Base-by-base conservation (phyloP, 1,284 basidiomycete species). In the Moesziomyces globuligerus region DNA sequence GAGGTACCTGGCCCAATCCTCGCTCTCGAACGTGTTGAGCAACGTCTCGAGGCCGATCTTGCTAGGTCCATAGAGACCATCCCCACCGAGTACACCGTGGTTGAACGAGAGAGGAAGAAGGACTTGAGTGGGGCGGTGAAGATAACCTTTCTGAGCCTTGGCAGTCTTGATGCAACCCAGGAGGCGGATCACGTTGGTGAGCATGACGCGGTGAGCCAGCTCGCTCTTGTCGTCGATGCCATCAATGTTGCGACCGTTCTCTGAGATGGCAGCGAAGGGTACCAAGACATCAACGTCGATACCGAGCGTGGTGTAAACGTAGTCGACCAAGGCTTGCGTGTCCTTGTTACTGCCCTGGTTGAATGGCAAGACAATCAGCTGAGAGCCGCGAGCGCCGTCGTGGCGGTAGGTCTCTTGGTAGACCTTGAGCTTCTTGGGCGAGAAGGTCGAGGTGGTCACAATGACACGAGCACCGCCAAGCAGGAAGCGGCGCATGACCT, bases 321-420 rank as follows among this genome's bases (percentile, higher is more conserved):
- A 98, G 85, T 98, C 94, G 76, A 98, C 90, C 55, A 98, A 88
- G 10, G 50, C 64, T 81, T 98, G 94, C 37, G 95, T 92, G 78
- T 98, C 96, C 83, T 98, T 94, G 85, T 92, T 94, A 13, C 94
- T 98, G 47, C 91, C 94, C 84, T 96, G 94, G 82, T 98, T 98
- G 89, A 98, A 98, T 32, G 95, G 95, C 25, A 98, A 94, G 42
- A 98, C 94, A 17, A 94, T 95, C 48, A 98, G 87, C 37, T 93
- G 91, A 36, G 95, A 95, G 25, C 94, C 95, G 72, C 93, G 90
- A 76, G 92, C 93, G 39, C 96, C 95, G 77, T 90, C 90, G 74
- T 91, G 90, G 84, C 98, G 95, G 88, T 92, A 98, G 84, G 98
- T 95, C 55, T 89, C 90, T 84, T 98, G 95, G 85, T 98, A 98